Percentiles rank a stretch among this genome's conserved stretches.
phyloP scores from a whole-genome alignment of 2,329 filamentous ascomycete genomes.

The Alternaria sp. region DNA sequence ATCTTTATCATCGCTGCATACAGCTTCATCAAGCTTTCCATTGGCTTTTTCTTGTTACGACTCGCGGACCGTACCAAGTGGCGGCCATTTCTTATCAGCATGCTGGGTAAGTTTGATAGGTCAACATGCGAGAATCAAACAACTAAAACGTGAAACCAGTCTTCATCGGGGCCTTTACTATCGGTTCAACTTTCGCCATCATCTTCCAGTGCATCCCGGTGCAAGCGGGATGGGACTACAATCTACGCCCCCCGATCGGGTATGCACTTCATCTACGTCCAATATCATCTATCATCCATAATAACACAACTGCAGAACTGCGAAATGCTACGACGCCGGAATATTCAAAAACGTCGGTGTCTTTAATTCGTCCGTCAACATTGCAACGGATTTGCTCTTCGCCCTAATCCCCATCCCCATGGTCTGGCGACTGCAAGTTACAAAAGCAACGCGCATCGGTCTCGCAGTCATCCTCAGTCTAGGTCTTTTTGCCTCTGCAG shows the following conservation, averaged over 20 bases:
- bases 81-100: slow-evolving; percentile 54
- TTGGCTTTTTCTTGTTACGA: slow-evolving; percentile 58
- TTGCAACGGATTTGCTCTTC: slow-evolving; percentile 53
- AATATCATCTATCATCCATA: too few relatives aligned
- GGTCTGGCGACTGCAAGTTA: slow-evolving; percentile 54
- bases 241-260: slow-evolving; percentile 33
- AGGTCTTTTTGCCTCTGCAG: slow-evolving; percentile 49
- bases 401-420: slow-evolving; percentile 55
- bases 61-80: slow-evolving; percentile 46
- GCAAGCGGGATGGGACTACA: slow-evolving; percentile 55
- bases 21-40: slow-evolving; percentile 59
- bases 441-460: slow-evolving; percentile 52
- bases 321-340: slow-evolving; percentile 44
- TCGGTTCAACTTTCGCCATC: slow-evolving; percentile 35
- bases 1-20: slow-evolving; percentile 58
- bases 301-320: slow-evolving; percentile 20
- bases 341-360: slow-evolving; percentile 58
- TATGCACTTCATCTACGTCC: slow-evolving; percentile 4
- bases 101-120: slow-evolving; percentile 51
- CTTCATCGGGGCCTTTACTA: slow-evolving; percentile 36
- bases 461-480: slow-evolving; percentile 47
- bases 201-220: slow-evolving; percentile 52
- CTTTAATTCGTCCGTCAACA: slow-evolving; percentile 56
- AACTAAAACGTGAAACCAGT: slow-evolving; percentile 18
- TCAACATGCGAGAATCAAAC: not conserved